Evolutionary conservation across 2,329 filamentous ascomycete species (phyloP).

Genomic region (Paraphoma chrysanthemicola): DNA sequence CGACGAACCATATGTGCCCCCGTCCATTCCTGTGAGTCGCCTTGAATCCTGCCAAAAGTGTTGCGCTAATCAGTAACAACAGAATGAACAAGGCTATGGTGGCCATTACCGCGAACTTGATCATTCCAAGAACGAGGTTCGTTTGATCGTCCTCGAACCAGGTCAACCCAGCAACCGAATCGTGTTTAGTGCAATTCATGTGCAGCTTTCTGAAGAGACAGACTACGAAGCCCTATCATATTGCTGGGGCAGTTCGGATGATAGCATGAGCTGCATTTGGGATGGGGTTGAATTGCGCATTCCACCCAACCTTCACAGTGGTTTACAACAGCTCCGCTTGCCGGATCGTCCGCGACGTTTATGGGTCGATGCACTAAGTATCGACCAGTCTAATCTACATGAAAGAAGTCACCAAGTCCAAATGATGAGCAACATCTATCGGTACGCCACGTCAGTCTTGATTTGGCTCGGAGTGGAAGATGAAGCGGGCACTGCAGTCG

Average conservation of each 20-base stretch:
- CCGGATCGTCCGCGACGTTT: neutral
- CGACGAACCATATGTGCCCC: neutral
- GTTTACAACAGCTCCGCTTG: neutral
- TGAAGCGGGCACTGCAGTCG: neutral
- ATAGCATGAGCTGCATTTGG: neutral
- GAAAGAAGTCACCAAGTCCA: neutral
- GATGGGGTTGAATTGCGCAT: neutral
- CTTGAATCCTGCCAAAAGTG: neutral
- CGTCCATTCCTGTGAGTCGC: neutral
- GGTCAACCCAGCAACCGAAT: neutral
- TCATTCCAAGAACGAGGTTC: neutral
- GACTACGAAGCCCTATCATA: neutral
- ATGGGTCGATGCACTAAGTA: neutral
- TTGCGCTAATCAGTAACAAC: neutral
- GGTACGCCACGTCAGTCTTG: neutral
- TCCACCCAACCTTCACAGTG: neutral
- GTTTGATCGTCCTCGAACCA: neutral
- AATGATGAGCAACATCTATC: neutral
- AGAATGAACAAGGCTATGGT: neutral
- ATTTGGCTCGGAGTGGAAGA: neutral
- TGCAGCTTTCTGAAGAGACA: neutral
- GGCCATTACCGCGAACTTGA: neutral
- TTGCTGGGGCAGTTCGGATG: neutral
- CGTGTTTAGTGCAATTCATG: neutral
- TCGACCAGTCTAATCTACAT: neutral